These are phyloP conservation scores for Dictyostelium brefeldianum DNA, from an alignment of 78 protist species.

Conservation along the genomic window DNA sequence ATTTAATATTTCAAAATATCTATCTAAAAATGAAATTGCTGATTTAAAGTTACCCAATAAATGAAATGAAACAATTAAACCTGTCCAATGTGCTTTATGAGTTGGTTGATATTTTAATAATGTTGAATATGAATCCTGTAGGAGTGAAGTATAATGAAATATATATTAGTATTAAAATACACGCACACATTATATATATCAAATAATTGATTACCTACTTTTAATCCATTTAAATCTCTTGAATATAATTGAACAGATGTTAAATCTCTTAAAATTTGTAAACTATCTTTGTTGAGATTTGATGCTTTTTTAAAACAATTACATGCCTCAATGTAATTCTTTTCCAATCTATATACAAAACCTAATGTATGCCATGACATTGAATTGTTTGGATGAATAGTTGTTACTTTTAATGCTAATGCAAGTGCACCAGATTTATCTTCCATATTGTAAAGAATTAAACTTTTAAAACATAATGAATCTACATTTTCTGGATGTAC, in stretches of 20 bases:
- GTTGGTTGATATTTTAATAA: slow-evolving; percentile 86
- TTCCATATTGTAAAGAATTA: slow-evolving; percentile 82
- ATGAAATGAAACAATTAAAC: slow-evolving; percentile 89
- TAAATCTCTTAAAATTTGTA: slow-evolving; percentile 89
- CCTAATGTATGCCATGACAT: slow-evolving; percentile 96
- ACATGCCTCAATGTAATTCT: slow-evolving; percentile 94
- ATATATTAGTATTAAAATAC: too few relatives aligned
- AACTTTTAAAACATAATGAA: slow-evolving; percentile 92
- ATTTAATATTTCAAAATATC: slow-evolving; percentile 32
- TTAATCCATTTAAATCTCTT: slow-evolving; percentile 89
- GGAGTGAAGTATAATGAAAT: background rate
- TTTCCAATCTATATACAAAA: slow-evolving; percentile 90
- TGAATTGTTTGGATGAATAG: slow-evolving; percentile 36
- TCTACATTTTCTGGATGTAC: slow-evolving; percentile 67
- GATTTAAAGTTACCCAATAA: slow-evolving; percentile 50
- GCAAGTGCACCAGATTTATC: slow-evolving; percentile 92
- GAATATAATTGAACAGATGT: slow-evolving; percentile 88
- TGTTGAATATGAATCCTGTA: slow-evolving; percentile 82
- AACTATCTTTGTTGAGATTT: slow-evolving; percentile 87
- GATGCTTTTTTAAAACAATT: slow-evolving; percentile 94
- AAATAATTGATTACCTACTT: slow-evolving; percentile 15
- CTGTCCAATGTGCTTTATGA: slow-evolving; percentile 88
- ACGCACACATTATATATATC: too few relatives aligned
- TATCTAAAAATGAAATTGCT: slow-evolving; percentile 79
- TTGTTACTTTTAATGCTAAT: slow-evolving; percentile 83